Conservation (phyloP, 2,329 filamentous ascomycete genomes). For the Plectosphaerella cucumerina region DNA sequence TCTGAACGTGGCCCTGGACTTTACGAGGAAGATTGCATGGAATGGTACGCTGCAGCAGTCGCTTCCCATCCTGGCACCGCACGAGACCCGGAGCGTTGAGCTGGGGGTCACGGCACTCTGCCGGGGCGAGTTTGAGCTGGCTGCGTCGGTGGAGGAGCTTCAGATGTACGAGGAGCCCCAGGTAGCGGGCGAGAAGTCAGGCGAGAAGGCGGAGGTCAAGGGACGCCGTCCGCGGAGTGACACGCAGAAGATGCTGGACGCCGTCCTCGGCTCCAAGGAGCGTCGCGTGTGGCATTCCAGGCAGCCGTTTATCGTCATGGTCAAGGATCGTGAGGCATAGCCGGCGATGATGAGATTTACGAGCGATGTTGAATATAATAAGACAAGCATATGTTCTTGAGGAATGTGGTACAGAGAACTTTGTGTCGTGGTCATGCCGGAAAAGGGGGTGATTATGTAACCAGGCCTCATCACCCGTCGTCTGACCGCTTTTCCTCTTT, state of each 20-base stretch:
- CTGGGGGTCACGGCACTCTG: conserved; percentile 73
- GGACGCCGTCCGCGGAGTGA: conserved; percentile 39
- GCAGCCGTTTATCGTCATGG: conserved; percentile 50
- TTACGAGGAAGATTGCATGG: conserved; percentile 78
- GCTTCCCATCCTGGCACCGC: conserved; percentile 58
- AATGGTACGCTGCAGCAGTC: conserved; percentile 78
- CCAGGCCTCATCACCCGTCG: no score
- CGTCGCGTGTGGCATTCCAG: conserved; percentile 62
- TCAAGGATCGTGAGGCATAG: conserved; percentile 37
- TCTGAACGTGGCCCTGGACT: conserved; percentile 69
- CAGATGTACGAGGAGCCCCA: conserved; percentile 40
- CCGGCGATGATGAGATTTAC: background rate
- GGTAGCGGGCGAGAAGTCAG: conserved; percentile 21
- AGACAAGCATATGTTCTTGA: no score
- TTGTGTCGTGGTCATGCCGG: no score
- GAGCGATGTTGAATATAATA: no score
- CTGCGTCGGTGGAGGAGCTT: conserved; percentile 77
- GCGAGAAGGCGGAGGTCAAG: conserved; percentile 17
- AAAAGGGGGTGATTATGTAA: no score
- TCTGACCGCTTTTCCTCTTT: no score
- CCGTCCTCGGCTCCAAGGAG: conserved; percentile 54
- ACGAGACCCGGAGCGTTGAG: conserved; percentile 54
- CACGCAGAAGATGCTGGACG: conserved; percentile 54
- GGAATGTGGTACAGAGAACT: no score
- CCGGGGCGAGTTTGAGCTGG: conserved; percentile 77